These are phyloP conservation scores for Scedosporium boydii DNA, from an alignment of 2,329 filamentous ascomycete genomes.

Conservation along the genomic window DNA sequence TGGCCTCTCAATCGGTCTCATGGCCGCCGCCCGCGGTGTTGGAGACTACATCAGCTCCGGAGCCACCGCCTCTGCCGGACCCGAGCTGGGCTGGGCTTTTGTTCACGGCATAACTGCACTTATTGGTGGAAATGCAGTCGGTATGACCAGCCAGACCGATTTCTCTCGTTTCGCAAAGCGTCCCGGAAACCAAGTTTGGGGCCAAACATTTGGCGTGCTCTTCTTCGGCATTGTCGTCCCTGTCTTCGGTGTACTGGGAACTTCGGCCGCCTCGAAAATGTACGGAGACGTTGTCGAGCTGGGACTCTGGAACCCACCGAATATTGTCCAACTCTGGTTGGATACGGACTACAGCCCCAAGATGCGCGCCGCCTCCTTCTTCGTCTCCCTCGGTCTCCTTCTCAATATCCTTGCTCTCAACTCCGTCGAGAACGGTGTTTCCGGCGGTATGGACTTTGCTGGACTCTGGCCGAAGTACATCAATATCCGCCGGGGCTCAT, in stretches of 20 bases:
- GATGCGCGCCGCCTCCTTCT: not conserved
- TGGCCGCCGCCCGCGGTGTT: not conserved
- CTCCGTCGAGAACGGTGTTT: slow-evolving; percentile 34
- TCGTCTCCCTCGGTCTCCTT: not conserved
- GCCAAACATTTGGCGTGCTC: slow-evolving; percentile 27
- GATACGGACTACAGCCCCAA: not conserved
- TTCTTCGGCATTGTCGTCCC: slow-evolving; percentile 27
- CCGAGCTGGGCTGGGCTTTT: slow-evolving; percentile 24
- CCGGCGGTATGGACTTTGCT: slow-evolving; percentile 45
- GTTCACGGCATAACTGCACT: slow-evolving; percentile 28
- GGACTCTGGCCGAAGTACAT: slow-evolving; percentile 41
- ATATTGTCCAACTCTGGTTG: not conserved
- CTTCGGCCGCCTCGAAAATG: slow-evolving; percentile 17
- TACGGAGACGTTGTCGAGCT: slow-evolving; percentile 20
- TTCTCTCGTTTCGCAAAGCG: slow-evolving; percentile 30
- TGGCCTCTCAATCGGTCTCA: not conserved
- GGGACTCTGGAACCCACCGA: slow-evolving; percentile 27
- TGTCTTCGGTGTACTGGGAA: slow-evolving; percentile 26
- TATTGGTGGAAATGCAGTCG: slow-evolving; percentile 33
- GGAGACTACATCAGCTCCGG: not conserved
- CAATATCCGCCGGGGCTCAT: slow-evolving; percentile 45
- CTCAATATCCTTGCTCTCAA: not conserved
- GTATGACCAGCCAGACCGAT: slow-evolving; percentile 34
- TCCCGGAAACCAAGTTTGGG: slow-evolving; percentile 30
- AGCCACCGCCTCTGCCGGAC: not conserved